Percentiles rank a stretch among this genome's conserved stretches.
Evolutionary conservation across 2,329 filamentous ascomycete species (phyloP).

Genomic region (Bimuria novae-zelandiae): DNA sequence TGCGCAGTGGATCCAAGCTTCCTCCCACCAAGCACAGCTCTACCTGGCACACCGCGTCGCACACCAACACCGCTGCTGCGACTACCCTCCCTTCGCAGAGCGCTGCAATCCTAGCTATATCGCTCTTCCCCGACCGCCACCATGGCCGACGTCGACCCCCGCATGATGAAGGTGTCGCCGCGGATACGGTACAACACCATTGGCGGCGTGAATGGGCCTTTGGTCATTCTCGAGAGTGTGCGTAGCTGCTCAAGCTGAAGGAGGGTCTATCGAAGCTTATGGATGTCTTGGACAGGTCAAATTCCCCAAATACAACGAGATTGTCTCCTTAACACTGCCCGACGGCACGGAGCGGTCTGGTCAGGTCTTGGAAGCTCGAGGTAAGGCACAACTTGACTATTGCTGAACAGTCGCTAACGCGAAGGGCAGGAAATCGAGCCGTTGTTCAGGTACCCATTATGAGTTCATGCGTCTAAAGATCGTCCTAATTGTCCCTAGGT

Average conservation of each 20-base stretch:
- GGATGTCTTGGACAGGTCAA: conserved; percentile 71
- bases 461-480: neutral
- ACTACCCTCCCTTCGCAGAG: conserved; percentile 22
- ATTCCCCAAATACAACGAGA: conserved; percentile 96
- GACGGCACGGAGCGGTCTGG: conserved; percentile 94
- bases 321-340: conserved; percentile 91
- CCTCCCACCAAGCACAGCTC: conserved; percentile 35
- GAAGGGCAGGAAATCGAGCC: conserved; percentile 75
- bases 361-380: conserved; percentile 96
- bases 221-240: conserved; percentile 97
- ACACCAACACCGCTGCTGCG: conserved; percentile 17
- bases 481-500: conserved; percentile 64
- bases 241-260: conserved; percentile 40
- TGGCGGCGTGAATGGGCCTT: conserved; percentile 93
- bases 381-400: conserved; percentile 54
- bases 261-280: conserved; percentile 25
- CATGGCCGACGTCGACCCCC: conserved; percentile 51
- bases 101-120: conserved; percentile 14
- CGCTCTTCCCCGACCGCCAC: conserved; percentile 30
- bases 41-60: conserved; percentile 25
- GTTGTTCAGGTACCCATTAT: conserved; percentile 77
- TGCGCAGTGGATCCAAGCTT: conserved; percentile 27
- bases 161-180: conserved; percentile 65
- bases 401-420: conserved; percentile 21
- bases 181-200: conserved; percentile 96